Evolutionary conservation across 2,329 filamentous ascomycete species (phyloP).

Genomic region (Aureobasidium namibiae): DNA sequence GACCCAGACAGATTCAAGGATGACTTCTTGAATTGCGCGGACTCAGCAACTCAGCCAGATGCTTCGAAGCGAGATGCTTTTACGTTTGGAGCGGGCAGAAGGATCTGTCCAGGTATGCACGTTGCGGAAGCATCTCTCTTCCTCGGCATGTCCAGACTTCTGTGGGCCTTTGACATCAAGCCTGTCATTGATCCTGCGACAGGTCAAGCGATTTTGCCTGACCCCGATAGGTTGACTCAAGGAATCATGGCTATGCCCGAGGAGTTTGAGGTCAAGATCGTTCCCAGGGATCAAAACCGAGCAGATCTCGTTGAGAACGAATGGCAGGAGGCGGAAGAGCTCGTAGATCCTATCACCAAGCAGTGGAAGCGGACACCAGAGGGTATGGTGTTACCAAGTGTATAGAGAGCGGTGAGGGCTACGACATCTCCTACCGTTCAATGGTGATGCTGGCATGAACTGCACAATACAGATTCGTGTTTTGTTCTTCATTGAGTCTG

Average conservation of each 20-base stretch:
- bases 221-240: conserved; percentile 33
- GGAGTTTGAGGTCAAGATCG: conserved; percentile 30
- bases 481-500: background rate
- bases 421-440: background rate
- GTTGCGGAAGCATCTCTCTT: conserved; percentile 43
- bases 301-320: conserved; percentile 23
- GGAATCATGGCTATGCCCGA: conserved; percentile 39
- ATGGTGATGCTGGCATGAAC: too few species aligned
- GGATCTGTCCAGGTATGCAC: conserved; percentile 52
- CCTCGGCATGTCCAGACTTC: conserved; percentile 39
- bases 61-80: conserved; percentile 43
- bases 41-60: conserved; percentile 29
- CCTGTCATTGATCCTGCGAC: conserved; percentile 19
- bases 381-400: background rate
- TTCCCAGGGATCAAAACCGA: conserved; percentile 25
- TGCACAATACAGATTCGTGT: too few species aligned
- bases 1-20: conserved; percentile 26
- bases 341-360: conserved; percentile 21
- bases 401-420: background rate
- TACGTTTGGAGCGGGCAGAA: conserved; percentile 48
- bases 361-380: conserved; percentile 21
- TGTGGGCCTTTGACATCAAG: conserved; percentile 36
- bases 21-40: conserved; percentile 21
- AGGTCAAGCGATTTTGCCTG: conserved; percentile 30
- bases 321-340: conserved; percentile 19